A percentile compares a stretch with the other conserved stretches of the same genome.
phyloP scores from a whole-genome alignment of 345 rosid species.

The Jatropha curcas region DNA sequence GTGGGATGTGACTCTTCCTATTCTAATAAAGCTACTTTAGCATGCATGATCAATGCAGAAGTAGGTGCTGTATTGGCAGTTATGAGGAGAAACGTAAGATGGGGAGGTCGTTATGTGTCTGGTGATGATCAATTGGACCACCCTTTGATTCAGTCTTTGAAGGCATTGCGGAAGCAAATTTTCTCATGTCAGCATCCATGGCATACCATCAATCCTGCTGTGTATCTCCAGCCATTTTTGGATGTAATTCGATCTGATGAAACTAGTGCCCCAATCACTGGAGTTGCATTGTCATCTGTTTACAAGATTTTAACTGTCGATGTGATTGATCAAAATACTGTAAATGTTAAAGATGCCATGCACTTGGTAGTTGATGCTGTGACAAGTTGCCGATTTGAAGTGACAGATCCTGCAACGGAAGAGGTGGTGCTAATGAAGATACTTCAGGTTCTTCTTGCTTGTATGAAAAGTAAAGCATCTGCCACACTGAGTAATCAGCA shows the following conservation, averaged over 20 bases:
- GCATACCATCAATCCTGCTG: conserved; percentile 48
- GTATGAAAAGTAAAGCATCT: conserved; percentile 73
- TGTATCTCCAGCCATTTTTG: conserved; percentile 69
- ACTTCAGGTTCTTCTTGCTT: conserved; percentile 80
- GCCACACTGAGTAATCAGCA: conserved; percentile 62
- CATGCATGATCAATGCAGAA: conserved; percentile 69
- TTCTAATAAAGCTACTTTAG: conserved; percentile 42
- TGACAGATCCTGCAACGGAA: conserved; percentile 74
- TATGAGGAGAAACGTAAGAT: conserved; percentile 75
- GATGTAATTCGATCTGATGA: conserved; percentile 73
- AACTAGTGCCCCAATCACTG: conserved; percentile 79
- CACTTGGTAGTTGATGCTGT: conserved; percentile 67
- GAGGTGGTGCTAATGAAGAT: conserved; percentile 80
- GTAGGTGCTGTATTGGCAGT: conserved; percentile 76
- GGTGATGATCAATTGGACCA: conserved; percentile 77
- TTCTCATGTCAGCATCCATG: conserved; percentile 61
- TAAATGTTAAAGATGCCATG: conserved; percentile 65
- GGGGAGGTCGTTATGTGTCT: conserved; percentile 58
- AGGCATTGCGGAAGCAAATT: conserved; percentile 60
- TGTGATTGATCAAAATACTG: conserved; percentile 49
- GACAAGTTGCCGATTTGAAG: conserved; percentile 70
- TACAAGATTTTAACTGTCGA: conserved; percentile 70
- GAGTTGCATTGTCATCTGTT: conserved; percentile 78
- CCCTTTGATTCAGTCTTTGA: conserved; percentile 66
- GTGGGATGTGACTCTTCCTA: conserved; percentile 64